Conservation (phyloP, 1,284 basidiomycete genomes). For the Sporisorium graminicola region DNA sequence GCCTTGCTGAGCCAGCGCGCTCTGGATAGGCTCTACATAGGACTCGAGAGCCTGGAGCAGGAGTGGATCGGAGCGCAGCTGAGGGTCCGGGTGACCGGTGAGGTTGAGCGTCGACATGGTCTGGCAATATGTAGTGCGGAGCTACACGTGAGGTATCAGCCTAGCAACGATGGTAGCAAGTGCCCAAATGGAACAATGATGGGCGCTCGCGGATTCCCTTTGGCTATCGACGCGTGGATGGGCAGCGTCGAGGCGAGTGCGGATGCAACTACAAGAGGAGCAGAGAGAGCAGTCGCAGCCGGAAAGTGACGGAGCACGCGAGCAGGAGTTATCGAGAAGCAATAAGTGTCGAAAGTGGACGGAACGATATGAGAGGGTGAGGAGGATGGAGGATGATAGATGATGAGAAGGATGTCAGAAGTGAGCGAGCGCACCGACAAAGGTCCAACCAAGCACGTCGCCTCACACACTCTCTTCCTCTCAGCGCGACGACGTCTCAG, state of each 20-base stretch:
- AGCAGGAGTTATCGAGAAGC: not conserved
- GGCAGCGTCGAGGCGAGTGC: not conserved
- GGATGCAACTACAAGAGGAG: not conserved
- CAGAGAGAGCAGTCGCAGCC: too few relatives aligned
- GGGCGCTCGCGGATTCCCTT: not conserved
- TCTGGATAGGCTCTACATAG: conserved; percentile 49
- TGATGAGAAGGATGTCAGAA: conserved; percentile 8
- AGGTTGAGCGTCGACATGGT: conserved; percentile 56
- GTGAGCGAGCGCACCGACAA: not conserved
- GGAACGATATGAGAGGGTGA: not conserved
- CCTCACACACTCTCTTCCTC: conserved; percentile 3
- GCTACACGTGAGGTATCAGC: not conserved
- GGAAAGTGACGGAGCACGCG: not conserved
- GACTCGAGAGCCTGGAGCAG: conserved; percentile 49
- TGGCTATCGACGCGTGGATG: conserved; percentile 3
- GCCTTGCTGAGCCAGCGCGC: conserved; percentile 25
- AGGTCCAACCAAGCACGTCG: not conserved
- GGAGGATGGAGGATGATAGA: conserved; percentile 2
- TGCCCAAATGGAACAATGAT: not conserved
- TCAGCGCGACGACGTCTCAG: too few relatives aligned
- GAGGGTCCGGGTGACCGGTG: conserved; percentile 50
- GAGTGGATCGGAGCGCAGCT: conserved; percentile 38
- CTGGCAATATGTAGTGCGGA: not conserved
- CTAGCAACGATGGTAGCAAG: not conserved
- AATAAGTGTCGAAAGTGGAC: not conserved